These are phyloP conservation scores for Colletotrichum melonis DNA, from an alignment of 2,329 filamentous ascomycete genomes.

Conservation along the genomic window DNA sequence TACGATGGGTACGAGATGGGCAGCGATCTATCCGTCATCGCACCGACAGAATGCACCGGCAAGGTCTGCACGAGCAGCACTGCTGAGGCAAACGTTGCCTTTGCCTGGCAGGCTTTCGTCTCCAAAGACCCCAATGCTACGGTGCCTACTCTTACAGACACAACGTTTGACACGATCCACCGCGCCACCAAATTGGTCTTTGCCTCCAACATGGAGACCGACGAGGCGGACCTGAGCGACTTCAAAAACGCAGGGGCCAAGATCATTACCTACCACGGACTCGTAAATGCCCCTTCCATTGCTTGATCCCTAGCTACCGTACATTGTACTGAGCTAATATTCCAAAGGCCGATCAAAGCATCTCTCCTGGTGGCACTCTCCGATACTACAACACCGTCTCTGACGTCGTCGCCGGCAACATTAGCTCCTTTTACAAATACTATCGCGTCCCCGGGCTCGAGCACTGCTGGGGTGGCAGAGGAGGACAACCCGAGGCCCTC, in stretches of 20 bases:
- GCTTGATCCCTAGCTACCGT: not conserved
- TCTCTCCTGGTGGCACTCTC: conserved; percentile 35
- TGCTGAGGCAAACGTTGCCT: not conserved
- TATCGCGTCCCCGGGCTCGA: conserved; percentile 45
- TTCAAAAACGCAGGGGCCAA: conserved; percentile 55
- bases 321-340: no score
- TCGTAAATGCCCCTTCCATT: not conserved
- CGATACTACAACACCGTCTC: conserved; percentile 43
- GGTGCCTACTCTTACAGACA: not conserved
- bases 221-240: conserved; percentile 41
- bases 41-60: not conserved
- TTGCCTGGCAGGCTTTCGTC: not conserved
- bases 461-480: conserved; percentile 44
- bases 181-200: not conserved
- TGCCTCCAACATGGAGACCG: not conserved
- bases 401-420: conserved; percentile 32
- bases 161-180: not conserved
- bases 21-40: not conserved
- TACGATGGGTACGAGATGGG: not conserved
- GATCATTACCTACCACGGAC: conserved; percentile 51
- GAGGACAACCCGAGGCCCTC: conserved; percentile 37
- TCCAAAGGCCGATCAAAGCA: conserved; percentile 36
- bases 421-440: conserved; percentile 42
- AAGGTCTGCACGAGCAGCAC: not conserved
- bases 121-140: not conserved